Base-by-base conservation (phyloP, 1,139 yeast genomes). In the Taphrina pruni region DNA sequence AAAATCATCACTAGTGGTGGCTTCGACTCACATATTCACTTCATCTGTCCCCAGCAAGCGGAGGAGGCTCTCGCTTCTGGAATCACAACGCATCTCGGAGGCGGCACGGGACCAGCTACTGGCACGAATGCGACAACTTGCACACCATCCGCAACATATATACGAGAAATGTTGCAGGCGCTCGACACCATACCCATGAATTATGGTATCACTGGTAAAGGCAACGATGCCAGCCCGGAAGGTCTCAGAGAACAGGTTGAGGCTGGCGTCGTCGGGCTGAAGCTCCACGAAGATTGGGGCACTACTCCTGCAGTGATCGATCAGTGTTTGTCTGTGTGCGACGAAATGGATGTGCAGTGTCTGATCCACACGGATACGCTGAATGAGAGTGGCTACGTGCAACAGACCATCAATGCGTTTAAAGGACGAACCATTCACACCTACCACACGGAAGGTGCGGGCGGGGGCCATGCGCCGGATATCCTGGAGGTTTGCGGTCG, bases 41-140 rank as follows among this genome's bases (percentile, higher is more conserved):
- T 70, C 66, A 70, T 70, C 45, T 70, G 71, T 54, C 71, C 71
- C 1, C 71, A 70, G 26, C 71, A 70, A 52, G 68, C 65, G n/a
- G 69, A 61, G 21, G 71, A 70, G 43, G 64, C 69, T 8, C 50
- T 70, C 11, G 69, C 71, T 17, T 67, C 70, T 38, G 71, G 71
- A n/a, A 64, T 70, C 60, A 70, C 71, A 14, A 67, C 71, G 6
- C 50, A 62, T 54, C 61, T 67, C 54, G 71, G 71, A n/a, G 71
- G 71, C 6, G 71, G 71, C n/a, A 70, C 71, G 9, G 71, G 71
- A 6, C 71, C 71, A 17, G 51, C 69, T 38, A 70, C 71, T 5
- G 71, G 70, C 14, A 68, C 70, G 12, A 70, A 70, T 35, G 71
- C 71, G n/a, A 70, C 71, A n/a, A 70, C 71, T 6, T 70, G 71